phyloP scores from a whole-genome alignment of 1,139 yeast genomes.

The Waltiozyma sp. region DNA sequence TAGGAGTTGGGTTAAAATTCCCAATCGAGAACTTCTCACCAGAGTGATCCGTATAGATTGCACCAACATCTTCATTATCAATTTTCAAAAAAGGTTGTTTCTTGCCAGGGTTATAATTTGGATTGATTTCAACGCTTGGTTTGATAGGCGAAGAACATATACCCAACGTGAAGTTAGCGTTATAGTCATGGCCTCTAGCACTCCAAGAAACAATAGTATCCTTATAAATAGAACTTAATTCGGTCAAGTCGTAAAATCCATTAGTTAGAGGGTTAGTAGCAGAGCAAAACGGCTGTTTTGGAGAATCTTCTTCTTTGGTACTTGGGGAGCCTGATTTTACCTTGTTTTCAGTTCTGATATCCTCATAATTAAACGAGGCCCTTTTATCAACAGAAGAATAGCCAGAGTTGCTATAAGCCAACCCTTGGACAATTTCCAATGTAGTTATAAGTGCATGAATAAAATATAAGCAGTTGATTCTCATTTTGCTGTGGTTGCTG shows the following conservation, averaged over 20 bases:
- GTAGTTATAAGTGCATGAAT: background rate
- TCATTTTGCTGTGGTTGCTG: background rate
- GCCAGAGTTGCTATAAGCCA: background rate
- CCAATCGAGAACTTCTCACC: constrained; percentile 58
- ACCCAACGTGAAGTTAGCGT: constrained; percentile 68
- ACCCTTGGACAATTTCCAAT: background rate
- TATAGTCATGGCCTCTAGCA: constrained; percentile 61
- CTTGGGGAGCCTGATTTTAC: background rate
- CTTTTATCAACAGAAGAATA: background rate
- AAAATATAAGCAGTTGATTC: no score
- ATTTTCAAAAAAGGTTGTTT: constrained; percentile 21
- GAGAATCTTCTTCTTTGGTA: constrained; percentile 5
- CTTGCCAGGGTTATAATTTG: constrained; percentile 24
- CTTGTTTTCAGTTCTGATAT: constrained; percentile 6
- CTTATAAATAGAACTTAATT: constrained; percentile 30
- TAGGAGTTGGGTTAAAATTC: constrained; percentile 45
- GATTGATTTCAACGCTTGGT: constrained; percentile 20
- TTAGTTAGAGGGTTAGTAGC: constrained; percentile 39
- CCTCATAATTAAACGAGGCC: constrained; percentile 11
- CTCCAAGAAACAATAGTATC: constrained; percentile 39
- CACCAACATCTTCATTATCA: constrained; percentile 51
- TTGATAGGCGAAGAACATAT: constrained; percentile 61
- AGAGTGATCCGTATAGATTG: constrained; percentile 45
- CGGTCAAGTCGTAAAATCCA: constrained; percentile 46
- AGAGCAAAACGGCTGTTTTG: constrained; percentile 28